These are phyloP conservation scores for Penicillium sp. DNA, from an alignment of 2,329 filamentous ascomycete genomes.

Conservation along the genomic window DNA sequence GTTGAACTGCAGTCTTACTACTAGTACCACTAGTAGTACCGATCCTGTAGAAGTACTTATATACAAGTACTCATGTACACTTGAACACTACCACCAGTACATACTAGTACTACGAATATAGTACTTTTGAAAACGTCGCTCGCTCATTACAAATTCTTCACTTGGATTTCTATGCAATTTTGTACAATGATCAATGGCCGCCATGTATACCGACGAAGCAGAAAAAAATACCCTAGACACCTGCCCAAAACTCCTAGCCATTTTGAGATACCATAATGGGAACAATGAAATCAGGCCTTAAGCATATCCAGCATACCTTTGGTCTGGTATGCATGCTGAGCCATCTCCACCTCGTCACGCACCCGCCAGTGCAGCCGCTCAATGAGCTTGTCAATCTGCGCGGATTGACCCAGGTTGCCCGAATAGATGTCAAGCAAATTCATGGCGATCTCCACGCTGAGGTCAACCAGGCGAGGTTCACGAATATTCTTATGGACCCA, in stretches of 20 bases:
- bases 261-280: slow-evolving; percentile 12
- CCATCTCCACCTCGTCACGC: slow-evolving; percentile 76
- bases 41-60: too few species aligned
- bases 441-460: slow-evolving; percentile 83
- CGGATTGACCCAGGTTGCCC: slow-evolving; percentile 73
- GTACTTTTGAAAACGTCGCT: too few species aligned
- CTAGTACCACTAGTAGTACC: too few species aligned
- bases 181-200: slow-evolving; percentile 31
- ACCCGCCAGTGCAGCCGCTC: slow-evolving; percentile 72
- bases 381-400: slow-evolving; percentile 73
- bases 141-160: slow-evolving; percentile 12
- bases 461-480: slow-evolving; percentile 77
- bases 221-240: slow-evolving; percentile 24
- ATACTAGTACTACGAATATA: too few species aligned
- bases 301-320: slow-evolving; percentile 86
- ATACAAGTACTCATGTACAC: too few species aligned
- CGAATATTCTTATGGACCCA: slow-evolving; percentile 83
- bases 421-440: slow-evolving; percentile 86
- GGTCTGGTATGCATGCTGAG: slow-evolving; percentile 80
- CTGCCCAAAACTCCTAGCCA: slow-evolving; percentile 24
- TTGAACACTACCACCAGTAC: too few species aligned
- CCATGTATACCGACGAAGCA: slow-evolving; percentile 29
- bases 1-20: too few species aligned
- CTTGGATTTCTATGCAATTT: slow-evolving; percentile 30
- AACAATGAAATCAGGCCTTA: slow-evolving; percentile 36